Base-by-base conservation (phyloP, 371 early-diverging fungal genomes). In the Mucor racemosus region DNA sequence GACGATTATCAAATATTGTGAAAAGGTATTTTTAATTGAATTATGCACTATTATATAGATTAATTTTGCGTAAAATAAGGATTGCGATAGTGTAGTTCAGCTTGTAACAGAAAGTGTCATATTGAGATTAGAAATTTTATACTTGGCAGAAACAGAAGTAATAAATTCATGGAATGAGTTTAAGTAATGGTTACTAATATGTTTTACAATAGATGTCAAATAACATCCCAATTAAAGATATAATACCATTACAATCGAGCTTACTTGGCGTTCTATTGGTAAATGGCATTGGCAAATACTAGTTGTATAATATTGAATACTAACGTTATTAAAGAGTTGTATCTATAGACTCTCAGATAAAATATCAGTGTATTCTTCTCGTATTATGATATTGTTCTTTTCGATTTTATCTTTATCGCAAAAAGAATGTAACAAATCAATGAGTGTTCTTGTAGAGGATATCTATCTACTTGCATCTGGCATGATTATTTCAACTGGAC, bases 201-300 rank as follows among this genome's bases (percentile, higher is more conserved):
- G 26, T 26, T 26, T 26, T 26, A 26, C 26, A 26, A 26, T 26
- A 50, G 50, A 21, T 50, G 26, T 26, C 50, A 26, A 21, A 50
- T 10, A 13, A 11, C 5, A 21, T 53, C 19, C 19, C 53, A 3
- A 31, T 53, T 1, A 53, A 31, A 26, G 53, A 31, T 53, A 13
- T 53, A 11, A 53, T 53, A 11, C 53, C 53, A 7, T 17, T 56
- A 26, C 15, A 36, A 14, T 56, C 56, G 9, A 56, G 36, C 14
- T 56, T 56, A 35, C 13, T 56, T n/a, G 56, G 56, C 0, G 56
- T 56, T 15, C 56, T 56, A 5, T 56, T 56, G 56, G 56, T 56
- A 36, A 36, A 34, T 14, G 3, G 0, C 17, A 15, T n/a, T 44
- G 17, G 4, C 14, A 3, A 50, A 31, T 19, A 13, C 9, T 0